Base-by-base conservation (phyloP, 352 stramenopile genomes). In the Pythium utonaiense region DNA sequence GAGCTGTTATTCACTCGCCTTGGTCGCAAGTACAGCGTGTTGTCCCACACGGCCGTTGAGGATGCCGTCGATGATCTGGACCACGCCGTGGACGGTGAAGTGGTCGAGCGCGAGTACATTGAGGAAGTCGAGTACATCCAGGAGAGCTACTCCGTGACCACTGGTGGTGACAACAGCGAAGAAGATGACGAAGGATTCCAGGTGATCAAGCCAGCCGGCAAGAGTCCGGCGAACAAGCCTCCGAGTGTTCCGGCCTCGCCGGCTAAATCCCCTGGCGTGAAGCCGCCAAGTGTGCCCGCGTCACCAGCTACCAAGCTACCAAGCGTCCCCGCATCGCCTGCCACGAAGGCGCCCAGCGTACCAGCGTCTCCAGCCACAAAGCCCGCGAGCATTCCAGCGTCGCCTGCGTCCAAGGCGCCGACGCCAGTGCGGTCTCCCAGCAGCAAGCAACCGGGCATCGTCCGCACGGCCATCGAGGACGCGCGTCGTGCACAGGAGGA, bases 1-100 rank as follows among this genome's bases (percentile, higher is more conserved):
- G 78, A 94, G 51, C 64, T 93, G 33, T 60, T 94, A 38, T 94
- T 92, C 49, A 70, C 72, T 55, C 72, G 83, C 8, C 58, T 94
- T 51, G 80, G 92, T 49, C 74, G 80, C 54, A 94, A 94, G 62
- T 94, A 94, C 68, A 87, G 87, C 33, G 75, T 77, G 14, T 49
- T 91, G 28, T 82, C 78, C 28, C 61, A 69, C 60, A 55, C 51
- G 44, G 14, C 54, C 0, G 61, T 47, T 13, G 65, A 72, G n/a
- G 60, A 56, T 14, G 60, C 51, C 0, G 65, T 66, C 7, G 60
- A 65, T 22, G 60, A 78, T n/a, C 48, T 89, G 25, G 76, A 91
- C 41, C 70, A 81, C 66, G 64, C 87, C 47, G 77, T 78, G 53
- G 55, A 76, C 45, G 62, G 62, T n/a, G 70, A 69, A 12, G 62